Conservation (phyloP, 306 rosid species). For the Medicago arabica region DNA sequence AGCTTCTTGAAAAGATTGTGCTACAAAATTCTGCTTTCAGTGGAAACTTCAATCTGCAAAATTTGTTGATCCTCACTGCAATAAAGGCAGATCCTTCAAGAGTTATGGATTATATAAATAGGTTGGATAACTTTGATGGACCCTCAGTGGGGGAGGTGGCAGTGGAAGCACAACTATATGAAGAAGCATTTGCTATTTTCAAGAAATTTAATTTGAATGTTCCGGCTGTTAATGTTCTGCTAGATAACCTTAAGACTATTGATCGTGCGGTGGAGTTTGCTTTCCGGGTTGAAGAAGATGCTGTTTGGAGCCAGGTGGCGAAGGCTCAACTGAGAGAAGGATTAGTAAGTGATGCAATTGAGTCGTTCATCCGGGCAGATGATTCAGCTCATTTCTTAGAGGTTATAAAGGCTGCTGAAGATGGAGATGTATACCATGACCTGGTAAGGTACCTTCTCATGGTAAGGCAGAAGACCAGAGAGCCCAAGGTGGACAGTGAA, state of each 20-base stretch:
- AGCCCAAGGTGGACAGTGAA: slow-evolving; percentile 96
- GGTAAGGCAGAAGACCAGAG: slow-evolving; percentile 91
- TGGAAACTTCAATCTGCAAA: slow-evolving; percentile 91
- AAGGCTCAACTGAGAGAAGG: slow-evolving; percentile 94
- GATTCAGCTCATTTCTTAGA: slow-evolving; percentile 86
- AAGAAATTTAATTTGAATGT: slow-evolving; percentile 96
- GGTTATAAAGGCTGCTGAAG: slow-evolving; percentile 89
- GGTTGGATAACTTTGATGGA: slow-evolving; percentile 93
- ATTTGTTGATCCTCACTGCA: slow-evolving; percentile 88
- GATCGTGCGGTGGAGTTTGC: slow-evolving; percentile 97
- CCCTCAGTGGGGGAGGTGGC: slow-evolving; percentile 99
- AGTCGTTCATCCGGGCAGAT: slow-evolving; percentile 92
- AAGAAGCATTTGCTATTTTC: slow-evolving; percentile 88
- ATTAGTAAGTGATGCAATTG: slow-evolving; percentile 92
- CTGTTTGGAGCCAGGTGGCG: slow-evolving; percentile 98
- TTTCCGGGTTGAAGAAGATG: slow-evolving; percentile 94
- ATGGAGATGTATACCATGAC: slow-evolving; percentile 81
- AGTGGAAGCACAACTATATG: slow-evolving; percentile 87
- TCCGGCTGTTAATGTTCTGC: slow-evolving; percentile 84
- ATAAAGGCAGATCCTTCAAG: slow-evolving; percentile 96
- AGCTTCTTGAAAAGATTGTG: slow-evolving; percentile 97
- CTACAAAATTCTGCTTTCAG: slow-evolving; percentile 96
- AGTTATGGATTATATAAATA: slow-evolving; percentile 95
- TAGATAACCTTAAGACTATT: slow-evolving; percentile 77
- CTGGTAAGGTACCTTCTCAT: slow-evolving; percentile 84